Evolutionary conservation across 2,329 filamentous ascomycete genomes (phyloP), one percentile per base, ranked within the genome.

Genomic region (Penicillium sp.): DNA sequence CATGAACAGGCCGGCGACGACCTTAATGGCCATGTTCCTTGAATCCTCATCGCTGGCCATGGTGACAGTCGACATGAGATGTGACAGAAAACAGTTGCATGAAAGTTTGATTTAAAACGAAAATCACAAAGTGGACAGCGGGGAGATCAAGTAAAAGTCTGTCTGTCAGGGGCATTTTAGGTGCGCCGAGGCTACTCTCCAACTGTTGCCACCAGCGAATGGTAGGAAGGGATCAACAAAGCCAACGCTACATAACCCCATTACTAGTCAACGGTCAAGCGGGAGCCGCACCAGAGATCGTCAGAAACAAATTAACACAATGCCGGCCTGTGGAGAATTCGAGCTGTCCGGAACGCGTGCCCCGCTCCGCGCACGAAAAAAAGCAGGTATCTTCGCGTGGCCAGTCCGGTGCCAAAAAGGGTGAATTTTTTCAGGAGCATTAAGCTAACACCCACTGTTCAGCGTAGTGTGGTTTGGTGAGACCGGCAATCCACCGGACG

Each of bases 1-100:
- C 58, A 71, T 52, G 42, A 71, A 70, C 38, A 60, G 60, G 43
- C 63, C 67, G 31, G 67, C 64, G 24, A 69, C 60, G 44, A 54
- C 58, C 51, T 54, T 56, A 27, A 69, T 64, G 43, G 66, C 63
- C 39, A 58, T 39, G 14, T 54, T 62, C 55, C 67, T 62, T 47
- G 63, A 57, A 22, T 66, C 54, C 38, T 61, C 59, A 45, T 63
- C 56, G 13, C 47, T 48, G 16, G 38, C 38, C 38, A 40, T 40
- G n/a, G 18, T 40, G 38, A 34, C 11, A 34, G 32, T 11, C 32
- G 14, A 34, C 2, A 34, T 34, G 32, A 34, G 14, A 11, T 13
- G 16, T 21, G 16, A 10, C 38, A 18, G 8, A 40, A 40, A 40
- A 40, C 38, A n/a, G n/a, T 40, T 21, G 38, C 38, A 40, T 40